A percentile compares a stretch with the other conserved stretches of the same genome.
Evolutionary conservation across 441 rosid genomes (phyloP).

Genomic region (Omphalea diandra): DNA sequence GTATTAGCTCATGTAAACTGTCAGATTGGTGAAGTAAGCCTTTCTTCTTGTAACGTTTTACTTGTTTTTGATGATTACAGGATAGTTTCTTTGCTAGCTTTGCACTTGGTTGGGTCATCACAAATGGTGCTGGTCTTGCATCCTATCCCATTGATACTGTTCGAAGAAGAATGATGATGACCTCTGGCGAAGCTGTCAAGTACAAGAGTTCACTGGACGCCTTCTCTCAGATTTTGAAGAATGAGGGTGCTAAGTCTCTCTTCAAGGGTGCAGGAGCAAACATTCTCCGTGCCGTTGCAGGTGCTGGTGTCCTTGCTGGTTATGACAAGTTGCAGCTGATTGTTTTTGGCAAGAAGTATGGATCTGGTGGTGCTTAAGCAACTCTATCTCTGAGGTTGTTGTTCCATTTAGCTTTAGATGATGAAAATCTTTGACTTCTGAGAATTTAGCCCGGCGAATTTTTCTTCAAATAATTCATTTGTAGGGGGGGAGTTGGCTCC

Average conservation of each 20-base stretch:
- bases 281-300: slow-evolving; percentile 90
- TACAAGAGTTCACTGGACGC: slow-evolving; percentile 82
- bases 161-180: slow-evolving; percentile 99
- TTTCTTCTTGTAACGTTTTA: neutral
- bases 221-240: slow-evolving; percentile 70
- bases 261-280: slow-evolving; percentile 98
- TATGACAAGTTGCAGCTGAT: slow-evolving; percentile 87
- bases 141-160: slow-evolving; percentile 93
- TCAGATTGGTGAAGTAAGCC: neutral
- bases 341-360: slow-evolving; percentile 79
- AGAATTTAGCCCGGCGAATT: slow-evolving; percentile 20
- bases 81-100: slow-evolving; percentile 95
- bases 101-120: slow-evolving; percentile 89
- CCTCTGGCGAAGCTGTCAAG: slow-evolving; percentile 95
- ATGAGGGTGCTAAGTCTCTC: slow-evolving; percentile 83
- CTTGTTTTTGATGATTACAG: slow-evolving; percentile 32
- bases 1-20: neutral
- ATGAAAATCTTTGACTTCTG: slow-evolving; percentile 31
- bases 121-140: slow-evolving; percentile 87
- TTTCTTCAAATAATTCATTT: slow-evolving; percentile 31
- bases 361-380: slow-evolving; percentile 65
- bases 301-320: slow-evolving; percentile 97
- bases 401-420: slow-evolving; percentile 25
- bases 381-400: neutral
- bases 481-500: slow-evolving; percentile 28